phyloP scores from a whole-genome alignment of 108 stramenopile genomes.

The Seminavis robusta region DNA sequence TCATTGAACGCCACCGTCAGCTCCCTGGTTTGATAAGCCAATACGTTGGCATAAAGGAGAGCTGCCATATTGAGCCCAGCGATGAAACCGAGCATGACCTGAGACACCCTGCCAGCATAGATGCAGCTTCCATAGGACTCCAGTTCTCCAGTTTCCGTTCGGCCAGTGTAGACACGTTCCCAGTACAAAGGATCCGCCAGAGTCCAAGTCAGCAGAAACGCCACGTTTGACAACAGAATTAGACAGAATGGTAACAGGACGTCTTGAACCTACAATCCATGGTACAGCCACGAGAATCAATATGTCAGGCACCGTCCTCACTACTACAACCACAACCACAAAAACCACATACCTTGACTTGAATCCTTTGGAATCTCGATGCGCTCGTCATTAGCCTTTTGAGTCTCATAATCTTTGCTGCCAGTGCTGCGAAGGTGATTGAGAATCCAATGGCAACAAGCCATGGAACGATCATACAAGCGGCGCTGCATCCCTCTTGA shows the following conservation, averaged over 20 bases:
- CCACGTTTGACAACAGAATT: constrained; percentile 14
- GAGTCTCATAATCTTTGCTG: constrained; percentile 55
- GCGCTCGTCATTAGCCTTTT: constrained; percentile 32
- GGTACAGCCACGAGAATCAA: too few relatives aligned
- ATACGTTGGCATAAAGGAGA: constrained; percentile 20
- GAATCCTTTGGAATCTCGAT: too few relatives aligned
- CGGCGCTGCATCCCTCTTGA: constrained; percentile 1
- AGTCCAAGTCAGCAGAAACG: constrained; percentile 14
- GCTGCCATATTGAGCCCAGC: constrained; percentile 16
- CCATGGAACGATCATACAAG: constrained; percentile 33
- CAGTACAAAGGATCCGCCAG: constrained; percentile 20
- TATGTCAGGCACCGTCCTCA: too few relatives aligned
- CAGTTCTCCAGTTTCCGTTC: too few relatives aligned
- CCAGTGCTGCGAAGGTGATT: constrained; percentile 42
- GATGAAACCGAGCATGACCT: constrained; percentile 16
- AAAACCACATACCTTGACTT: too few relatives aligned
- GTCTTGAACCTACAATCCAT: constrained; percentile 18
- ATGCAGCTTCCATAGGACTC: constrained; percentile 11
- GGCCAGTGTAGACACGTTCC: constrained; percentile 5
- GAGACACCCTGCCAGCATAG: constrained; percentile 7
- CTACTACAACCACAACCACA: too few relatives aligned
- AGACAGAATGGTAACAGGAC: constrained; percentile 25
- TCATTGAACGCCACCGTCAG: constrained; percentile 24
- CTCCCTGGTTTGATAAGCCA: constrained; percentile 30
- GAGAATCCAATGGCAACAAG: constrained; percentile 41